Evolutionary conservation across 2,329 filamentous ascomycete species (phyloP).

Genomic region (Arthrobotrys conoides): DNA sequence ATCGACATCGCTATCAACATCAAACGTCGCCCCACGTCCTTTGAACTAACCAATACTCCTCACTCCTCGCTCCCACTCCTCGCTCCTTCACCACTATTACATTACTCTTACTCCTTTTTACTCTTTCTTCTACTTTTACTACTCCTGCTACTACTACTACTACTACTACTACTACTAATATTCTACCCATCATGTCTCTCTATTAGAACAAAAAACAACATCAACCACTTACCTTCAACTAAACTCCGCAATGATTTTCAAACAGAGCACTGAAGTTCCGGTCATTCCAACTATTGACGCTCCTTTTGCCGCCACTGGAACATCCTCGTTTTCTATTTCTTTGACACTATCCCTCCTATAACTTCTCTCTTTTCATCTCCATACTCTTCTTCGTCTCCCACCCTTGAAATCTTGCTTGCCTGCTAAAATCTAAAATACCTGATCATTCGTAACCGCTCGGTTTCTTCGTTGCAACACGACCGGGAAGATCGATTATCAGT

Average conservation of each 20-base stretch:
- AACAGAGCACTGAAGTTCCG: slow-evolving; percentile 53
- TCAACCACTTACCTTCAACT: slow-evolving; percentile 7
- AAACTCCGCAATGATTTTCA: slow-evolving; percentile 28
- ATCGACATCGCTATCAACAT: not conserved
- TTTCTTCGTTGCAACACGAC: slow-evolving; percentile 29
- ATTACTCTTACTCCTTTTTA: too few species aligned
- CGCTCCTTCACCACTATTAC: too few species aligned
- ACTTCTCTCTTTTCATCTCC: slow-evolving; percentile 7
- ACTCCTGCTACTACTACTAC: not conserved
- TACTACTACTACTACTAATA: not conserved
- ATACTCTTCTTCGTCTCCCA: not conserved
- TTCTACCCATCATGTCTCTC: slow-evolving; percentile 16
- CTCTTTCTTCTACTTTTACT: too few species aligned
- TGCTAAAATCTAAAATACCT: slow-evolving; percentile 25
- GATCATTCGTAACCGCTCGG: slow-evolving; percentile 52
- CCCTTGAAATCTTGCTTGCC: slow-evolving; percentile 1
- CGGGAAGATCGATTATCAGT: slow-evolving; percentile 60
- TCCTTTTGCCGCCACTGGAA: slow-evolving; percentile 55
- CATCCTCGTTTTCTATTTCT: slow-evolving; percentile 35
- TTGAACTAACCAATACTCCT: too few species aligned
- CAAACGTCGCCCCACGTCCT: too few species aligned
- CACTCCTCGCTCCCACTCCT: too few species aligned
- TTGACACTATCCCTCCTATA: slow-evolving; percentile 29
- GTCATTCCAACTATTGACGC: slow-evolving; percentile 55
- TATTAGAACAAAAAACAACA: slow-evolving; percentile 14